Evolutionary conservation across 169 alveolate genomes (phyloP), one percentile per base, ranked within the genome.

Genomic region (Neospora caninum): DNA sequence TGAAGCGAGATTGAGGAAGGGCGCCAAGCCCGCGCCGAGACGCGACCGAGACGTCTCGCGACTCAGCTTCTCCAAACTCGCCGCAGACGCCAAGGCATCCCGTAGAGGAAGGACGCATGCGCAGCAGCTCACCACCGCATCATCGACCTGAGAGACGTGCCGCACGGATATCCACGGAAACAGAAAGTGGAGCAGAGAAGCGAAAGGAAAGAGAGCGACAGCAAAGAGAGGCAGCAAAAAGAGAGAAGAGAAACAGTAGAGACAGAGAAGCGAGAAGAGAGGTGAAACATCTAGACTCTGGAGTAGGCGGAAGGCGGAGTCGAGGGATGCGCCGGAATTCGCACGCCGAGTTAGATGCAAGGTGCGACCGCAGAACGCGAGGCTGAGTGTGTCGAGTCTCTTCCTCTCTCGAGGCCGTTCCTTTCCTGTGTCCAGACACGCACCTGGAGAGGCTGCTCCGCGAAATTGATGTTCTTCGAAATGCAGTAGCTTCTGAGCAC

Each of bases 61-160:
- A 39, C 64, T 10, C 43, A n/a, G 39, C 89, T 82, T 13, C 58
- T 82, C 67, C 89, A 41, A 45, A 4, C 10, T 38, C 67, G 69
- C 0, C 43, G 67, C 89, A 7, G 54, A 39, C 31, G 67, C 53
- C 67, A 7, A 31, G 39, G 89, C 89, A 9, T 82, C 89, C 31
- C 64, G 53, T 9, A 82, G 64, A 27, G 89, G 89, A 7, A 82
- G 69, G 67, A 82, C 89, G 67, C 89, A 82, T 10, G 69, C 89
- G 89, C 89, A 82, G 89, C 67, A 43, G 89, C 69, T 25, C 53
- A 82, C 31, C 42, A 82, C 89, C 6, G 89, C 31, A 20, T 82
- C 89, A 34, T 82, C 89, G 34, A 42, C 89, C 89, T 82, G 89
- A 38, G 67, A 82, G 38, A 82, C 6, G 54, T 27, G 53, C 4